A percentile compares a stretch with the other conserved stretches of the same genome.
phyloP scores from a whole-genome alignment of 352 stramenopile species.

The Peronospora belbahrii region DNA sequence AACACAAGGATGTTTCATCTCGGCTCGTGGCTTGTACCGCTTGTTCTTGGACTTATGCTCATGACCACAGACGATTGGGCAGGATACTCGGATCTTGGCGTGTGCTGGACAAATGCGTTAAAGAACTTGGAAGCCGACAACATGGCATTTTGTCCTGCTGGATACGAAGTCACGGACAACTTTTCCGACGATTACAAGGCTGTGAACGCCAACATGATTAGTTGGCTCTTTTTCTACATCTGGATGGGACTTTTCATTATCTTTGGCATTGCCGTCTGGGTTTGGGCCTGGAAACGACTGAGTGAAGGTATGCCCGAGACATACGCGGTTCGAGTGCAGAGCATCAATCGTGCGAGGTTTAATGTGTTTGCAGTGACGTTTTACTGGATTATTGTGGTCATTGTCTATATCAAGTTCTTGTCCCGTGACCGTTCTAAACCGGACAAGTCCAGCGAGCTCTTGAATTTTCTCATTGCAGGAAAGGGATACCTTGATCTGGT shows the following conservation, averaged over 20 bases:
- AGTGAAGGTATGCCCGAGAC: conserved; percentile 85
- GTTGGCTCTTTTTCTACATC: conserved; percentile 84
- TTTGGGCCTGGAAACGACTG: conserved; percentile 82
- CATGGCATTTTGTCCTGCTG: conserved; percentile 17
- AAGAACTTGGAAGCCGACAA: conserved; percentile 44
- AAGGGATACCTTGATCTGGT: conserved; percentile 87
- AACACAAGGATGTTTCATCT: conserved; percentile 81
- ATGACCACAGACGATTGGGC: conserved; percentile 71
- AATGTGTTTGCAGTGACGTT: conserved; percentile 84
- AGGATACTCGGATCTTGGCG: conserved; percentile 77
- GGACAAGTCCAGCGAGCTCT: conserved; percentile 56
- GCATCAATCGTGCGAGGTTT: conserved; percentile 83
- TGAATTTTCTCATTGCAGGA: conserved; percentile 83
- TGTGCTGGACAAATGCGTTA: conserved; percentile 84
- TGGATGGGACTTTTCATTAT: conserved; percentile 82
- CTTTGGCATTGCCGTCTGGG: conserved; percentile 71
- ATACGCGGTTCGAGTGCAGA: conserved; percentile 77
- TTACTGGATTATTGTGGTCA: conserved; percentile 77
- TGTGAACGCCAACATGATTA: conserved; percentile 83
- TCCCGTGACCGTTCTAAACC: conserved; percentile 45
- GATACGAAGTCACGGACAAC: conserved; percentile 52
- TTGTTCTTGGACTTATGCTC: conserved; percentile 58
- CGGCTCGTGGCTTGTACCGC: conserved; percentile 66
- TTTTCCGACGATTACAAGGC: conserved; percentile 59
- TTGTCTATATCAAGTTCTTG: conserved; percentile 79